These are phyloP conservation scores for Lasiosphaeris hirsuta DNA, from an alignment of 495 filamentous ascomycete genomes.

Conservation along the genomic window DNA sequence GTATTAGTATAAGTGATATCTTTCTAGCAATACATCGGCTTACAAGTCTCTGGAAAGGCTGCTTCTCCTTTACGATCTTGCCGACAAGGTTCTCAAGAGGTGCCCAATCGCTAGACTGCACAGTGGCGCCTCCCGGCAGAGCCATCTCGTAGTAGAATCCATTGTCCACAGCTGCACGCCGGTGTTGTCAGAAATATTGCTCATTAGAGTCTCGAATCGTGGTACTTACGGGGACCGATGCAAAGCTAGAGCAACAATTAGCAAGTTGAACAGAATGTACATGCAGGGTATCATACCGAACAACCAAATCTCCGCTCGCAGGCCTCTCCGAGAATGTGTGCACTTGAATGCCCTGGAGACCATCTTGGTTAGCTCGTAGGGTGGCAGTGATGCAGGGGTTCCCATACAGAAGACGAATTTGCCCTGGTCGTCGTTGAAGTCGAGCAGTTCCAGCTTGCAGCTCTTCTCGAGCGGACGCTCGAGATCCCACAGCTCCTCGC, in stretches of 20 bases:
- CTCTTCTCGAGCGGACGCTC: conserved; percentile 80
- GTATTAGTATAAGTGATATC: background rate
- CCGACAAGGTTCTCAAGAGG: conserved; percentile 70
- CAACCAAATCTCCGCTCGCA: conserved; percentile 86
- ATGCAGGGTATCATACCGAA: conserved; percentile 36
- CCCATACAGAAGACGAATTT: conserved; percentile 41
- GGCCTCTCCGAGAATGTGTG: conserved; percentile 91
- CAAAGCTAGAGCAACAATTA: conserved; percentile 50
- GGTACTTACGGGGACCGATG: conserved; percentile 73
- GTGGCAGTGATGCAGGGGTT: background rate
- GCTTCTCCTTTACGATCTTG: conserved; percentile 91
- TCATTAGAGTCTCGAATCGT: background rate
- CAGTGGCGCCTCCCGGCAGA: conserved; percentile 68
- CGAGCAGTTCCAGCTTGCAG: conserved; percentile 74
- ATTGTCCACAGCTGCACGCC: conserved; percentile 53
- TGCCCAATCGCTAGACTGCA: conserved; percentile 71
- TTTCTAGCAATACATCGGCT: background rate
- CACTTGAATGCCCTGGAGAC: conserved; percentile 82
- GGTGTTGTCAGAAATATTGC: background rate
- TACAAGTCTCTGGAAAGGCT: conserved; percentile 81
- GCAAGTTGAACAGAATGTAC: background rate
- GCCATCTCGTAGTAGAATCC: conserved; percentile 99
- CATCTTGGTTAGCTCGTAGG: conserved; percentile 25
- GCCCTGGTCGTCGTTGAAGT: conserved; percentile 81
- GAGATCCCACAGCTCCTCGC: conserved; percentile 77